A percentile compares a stretch with the other conserved stretches of the same genome.
phyloP scores from a whole-genome alignment of 371 early-diverging fungal species.

The Mortierella sp. region DNA sequence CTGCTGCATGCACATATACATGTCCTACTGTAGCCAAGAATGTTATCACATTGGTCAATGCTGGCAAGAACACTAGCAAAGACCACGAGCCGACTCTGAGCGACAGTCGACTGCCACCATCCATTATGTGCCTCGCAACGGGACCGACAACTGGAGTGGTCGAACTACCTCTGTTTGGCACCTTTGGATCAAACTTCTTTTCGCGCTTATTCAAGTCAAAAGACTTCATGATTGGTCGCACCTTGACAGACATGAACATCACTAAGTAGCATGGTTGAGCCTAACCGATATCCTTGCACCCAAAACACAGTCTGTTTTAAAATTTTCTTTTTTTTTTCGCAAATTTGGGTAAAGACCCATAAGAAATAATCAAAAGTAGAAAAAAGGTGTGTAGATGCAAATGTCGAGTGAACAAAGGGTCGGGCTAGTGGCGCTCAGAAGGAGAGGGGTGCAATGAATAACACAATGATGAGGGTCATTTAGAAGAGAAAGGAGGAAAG shows the following conservation, averaged over 20 bases:
- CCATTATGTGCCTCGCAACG: conserved; percentile 33
- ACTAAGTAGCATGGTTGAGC: neutral
- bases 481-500: too few relatives aligned
- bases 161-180: conserved; percentile 32
- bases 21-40: conserved; percentile 35
- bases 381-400: too few relatives aligned
- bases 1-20: conserved; percentile 13
- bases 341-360: too few relatives aligned
- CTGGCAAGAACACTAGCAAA: conserved; percentile 1
- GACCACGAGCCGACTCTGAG: too few relatives aligned
- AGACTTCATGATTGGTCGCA: conserved; percentile 23
- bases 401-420: too few relatives aligned
- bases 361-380: too few relatives aligned
- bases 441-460: too few relatives aligned
- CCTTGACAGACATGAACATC: neutral
- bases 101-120: neutral
- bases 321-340: too few relatives aligned
- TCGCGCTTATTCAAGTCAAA: conserved; percentile 38
- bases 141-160: conserved; percentile 33
- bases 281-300: too few relatives aligned
- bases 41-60: conserved; percentile 25
- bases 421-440: too few relatives aligned
- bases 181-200: conserved; percentile 21
- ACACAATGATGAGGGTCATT: too few relatives aligned
- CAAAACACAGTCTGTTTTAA: too few relatives aligned